Conservation (phyloP, 768 basidiomycete genomes). For the Lactifluus volemus region DNA sequence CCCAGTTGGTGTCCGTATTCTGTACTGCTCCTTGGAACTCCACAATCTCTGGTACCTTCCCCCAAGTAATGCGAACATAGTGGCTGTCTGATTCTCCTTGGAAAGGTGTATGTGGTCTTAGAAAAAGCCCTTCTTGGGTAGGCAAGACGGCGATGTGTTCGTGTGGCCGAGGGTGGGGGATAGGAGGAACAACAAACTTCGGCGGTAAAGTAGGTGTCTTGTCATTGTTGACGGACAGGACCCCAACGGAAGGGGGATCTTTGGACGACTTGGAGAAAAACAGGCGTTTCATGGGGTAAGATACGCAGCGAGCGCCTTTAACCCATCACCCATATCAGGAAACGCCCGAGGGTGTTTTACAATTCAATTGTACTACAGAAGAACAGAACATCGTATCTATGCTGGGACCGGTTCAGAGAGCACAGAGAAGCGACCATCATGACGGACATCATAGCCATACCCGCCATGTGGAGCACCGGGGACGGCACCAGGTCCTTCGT, state of each 20-base stretch:
- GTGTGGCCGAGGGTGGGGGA: slow-evolving; percentile 70
- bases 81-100: slow-evolving; percentile 25
- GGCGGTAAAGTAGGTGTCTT: slow-evolving; percentile 40
- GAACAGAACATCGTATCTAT: slow-evolving; percentile 11
- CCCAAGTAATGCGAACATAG: slow-evolving; percentile 52
- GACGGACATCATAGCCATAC: slow-evolving; percentile 75
- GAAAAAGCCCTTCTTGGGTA: slow-evolving; percentile 53
- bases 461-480: slow-evolving; percentile 55
- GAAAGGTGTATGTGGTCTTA: slow-evolving; percentile 45
- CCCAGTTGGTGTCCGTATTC: slow-evolving; percentile 42
- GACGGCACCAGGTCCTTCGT: slow-evolving; percentile 72
- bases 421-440: slow-evolving; percentile 46
- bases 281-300: slow-evolving; percentile 14
- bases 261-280: slow-evolving; percentile 17
- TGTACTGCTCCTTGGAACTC: slow-evolving; percentile 34
- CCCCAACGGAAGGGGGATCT: background rate
- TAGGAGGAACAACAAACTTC: slow-evolving; percentile 53
- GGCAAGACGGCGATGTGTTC: slow-evolving; percentile 56
- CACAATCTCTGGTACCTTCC: slow-evolving; percentile 44
- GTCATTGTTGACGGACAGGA: background rate
- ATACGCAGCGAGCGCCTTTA: background rate
- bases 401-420: slow-evolving; percentile 32
- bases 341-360: background rate
- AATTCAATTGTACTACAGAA: slow-evolving; percentile 9
- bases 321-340: slow-evolving; percentile 6